Base-by-base conservation (phyloP, 768 basidiomycete species). In the Leccinum broughii region DNA sequence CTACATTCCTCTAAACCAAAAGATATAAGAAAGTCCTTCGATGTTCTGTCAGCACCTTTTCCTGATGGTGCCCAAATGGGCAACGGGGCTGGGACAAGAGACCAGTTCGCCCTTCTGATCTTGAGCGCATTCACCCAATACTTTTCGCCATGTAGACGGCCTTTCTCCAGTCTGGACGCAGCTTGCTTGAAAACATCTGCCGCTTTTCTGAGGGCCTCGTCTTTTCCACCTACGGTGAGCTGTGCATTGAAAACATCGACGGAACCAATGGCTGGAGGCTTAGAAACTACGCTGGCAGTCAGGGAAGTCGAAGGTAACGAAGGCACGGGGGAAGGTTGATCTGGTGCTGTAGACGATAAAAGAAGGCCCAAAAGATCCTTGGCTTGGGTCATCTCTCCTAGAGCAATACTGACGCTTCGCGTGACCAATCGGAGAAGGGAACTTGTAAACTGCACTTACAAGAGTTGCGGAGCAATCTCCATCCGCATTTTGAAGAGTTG, bases 81-180 rank as follows among this genome's bases (percentile, higher is more conserved):
- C 41, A 92, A 79, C 24, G 92, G 91, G 9, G 91, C 89, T 34
- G 91, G 89, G 48, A 88, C 83, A 35, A 94, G 75, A 14, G 88
- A 82, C 92, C 92, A 94, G 65, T 94, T 93, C 8, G 81, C 85
- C 66, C 83, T 76, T 62, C 92, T 78, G 50, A 90, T 86, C 69
- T 84, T 88, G 51, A 94, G 78, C 4, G 92, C 92, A 69, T 93
- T 85, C 7, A 86, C 78, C 92, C 92, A 94, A 65, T 93, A 93
- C 60, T 78, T 84, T 68, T 92, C 90, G 46, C 86, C 83, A 53
- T 81, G 77, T 9, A 82, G 64, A 44, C 86, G 78, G 22, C 83
- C 78, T 53, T 83, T 77, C 67, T 92, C 89, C 76, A 92, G 84
- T 56, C 83, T 82, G 57, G 83, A 80, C 3, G 89, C 87, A 4